Conservation (phyloP, 352 stramenopile species). For the Elongisporangium undulatum region DNA sequence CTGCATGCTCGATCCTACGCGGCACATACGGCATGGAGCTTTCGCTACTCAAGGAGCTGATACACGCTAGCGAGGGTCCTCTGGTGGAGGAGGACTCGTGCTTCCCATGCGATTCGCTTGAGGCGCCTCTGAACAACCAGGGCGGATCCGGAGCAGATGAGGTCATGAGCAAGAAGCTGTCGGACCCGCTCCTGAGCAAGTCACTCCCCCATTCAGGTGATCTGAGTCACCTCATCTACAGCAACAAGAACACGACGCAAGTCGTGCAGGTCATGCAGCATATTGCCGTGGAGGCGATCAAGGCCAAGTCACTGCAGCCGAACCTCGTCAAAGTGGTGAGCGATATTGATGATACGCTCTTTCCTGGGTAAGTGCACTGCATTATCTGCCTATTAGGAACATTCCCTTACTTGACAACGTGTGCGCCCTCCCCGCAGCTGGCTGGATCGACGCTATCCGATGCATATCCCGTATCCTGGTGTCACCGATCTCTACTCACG, state of each 20-base stretch:
- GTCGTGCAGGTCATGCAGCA: constrained; percentile 81
- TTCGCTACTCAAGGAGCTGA: constrained; percentile 75
- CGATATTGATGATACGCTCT: constrained; percentile 85
- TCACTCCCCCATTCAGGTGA: constrained; percentile 50
- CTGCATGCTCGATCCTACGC: constrained; percentile 65
- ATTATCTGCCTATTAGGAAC: not conserved
- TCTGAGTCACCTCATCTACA: constrained; percentile 71
- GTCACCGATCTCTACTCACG: constrained; percentile 65
- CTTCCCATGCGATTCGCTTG: not conserved
- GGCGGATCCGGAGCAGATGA: too few species aligned
- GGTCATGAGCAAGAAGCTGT: not conserved
- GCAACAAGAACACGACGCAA: constrained; percentile 77
- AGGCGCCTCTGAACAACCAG: constrained; percentile 1
- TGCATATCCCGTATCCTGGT: constrained; percentile 76
- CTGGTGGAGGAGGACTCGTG: constrained; percentile 18
- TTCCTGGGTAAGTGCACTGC: constrained; percentile 32
- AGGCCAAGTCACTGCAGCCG: constrained; percentile 50
- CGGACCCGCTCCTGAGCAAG: not conserved
- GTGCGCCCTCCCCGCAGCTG: constrained; percentile 11
- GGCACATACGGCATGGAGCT: constrained; percentile 65
- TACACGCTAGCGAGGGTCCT: constrained; percentile 61
- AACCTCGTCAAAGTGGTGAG: constrained; percentile 83
- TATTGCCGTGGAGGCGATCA: constrained; percentile 71
- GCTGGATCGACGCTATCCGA: constrained; percentile 66
- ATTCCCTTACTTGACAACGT: not conserved